phyloP scores from a whole-genome alignment of 768 basidiomycete species.

The Boletus reticuloceps region DNA sequence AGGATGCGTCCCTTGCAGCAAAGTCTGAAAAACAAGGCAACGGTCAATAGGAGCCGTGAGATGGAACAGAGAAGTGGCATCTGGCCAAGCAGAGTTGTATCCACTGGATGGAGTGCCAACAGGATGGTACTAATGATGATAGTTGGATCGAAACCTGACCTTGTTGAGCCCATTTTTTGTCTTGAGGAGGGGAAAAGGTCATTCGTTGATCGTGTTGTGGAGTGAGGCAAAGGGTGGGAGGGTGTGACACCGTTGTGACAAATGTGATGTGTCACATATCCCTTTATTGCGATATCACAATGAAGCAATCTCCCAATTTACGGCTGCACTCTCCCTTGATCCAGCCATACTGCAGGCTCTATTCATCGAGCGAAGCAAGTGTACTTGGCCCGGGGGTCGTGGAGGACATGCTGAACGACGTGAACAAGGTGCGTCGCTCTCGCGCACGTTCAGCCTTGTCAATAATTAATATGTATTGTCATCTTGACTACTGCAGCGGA shows the following conservation, averaged over 20 bases:
- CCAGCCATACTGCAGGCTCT: too few species aligned
- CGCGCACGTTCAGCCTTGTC: too few species aligned
- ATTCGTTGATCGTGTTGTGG: constrained; percentile 26
- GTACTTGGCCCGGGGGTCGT: too few species aligned
- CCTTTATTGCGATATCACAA: too few species aligned
- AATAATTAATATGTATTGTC: too few species aligned
- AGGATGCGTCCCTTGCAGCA: constrained; percentile 96
- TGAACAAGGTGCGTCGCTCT: too few species aligned
- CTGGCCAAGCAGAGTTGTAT: constrained; percentile 10
- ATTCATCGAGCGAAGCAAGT: too few species aligned
- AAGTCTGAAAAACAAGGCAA: constrained; percentile 51
- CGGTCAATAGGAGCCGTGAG: background rate
- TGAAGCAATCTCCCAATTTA: too few species aligned
- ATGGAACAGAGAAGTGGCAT: constrained; percentile 5
- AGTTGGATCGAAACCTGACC: constrained; percentile 46
- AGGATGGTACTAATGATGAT: background rate
- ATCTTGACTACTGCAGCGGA: too few species aligned
- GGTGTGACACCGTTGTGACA: constrained; percentile 20
- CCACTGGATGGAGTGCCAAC: constrained; percentile 7
- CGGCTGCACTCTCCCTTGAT: too few species aligned
- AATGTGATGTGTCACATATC: constrained; percentile 2
- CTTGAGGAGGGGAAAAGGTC: constrained; percentile 24
- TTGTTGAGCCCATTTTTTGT: constrained; percentile 75
- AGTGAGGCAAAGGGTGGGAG: constrained; percentile 1
- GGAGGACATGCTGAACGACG: too few species aligned